phyloP scores from a whole-genome alignment of 2,329 filamentous ascomycete species.

The Diaporthe australafricana region DNA sequence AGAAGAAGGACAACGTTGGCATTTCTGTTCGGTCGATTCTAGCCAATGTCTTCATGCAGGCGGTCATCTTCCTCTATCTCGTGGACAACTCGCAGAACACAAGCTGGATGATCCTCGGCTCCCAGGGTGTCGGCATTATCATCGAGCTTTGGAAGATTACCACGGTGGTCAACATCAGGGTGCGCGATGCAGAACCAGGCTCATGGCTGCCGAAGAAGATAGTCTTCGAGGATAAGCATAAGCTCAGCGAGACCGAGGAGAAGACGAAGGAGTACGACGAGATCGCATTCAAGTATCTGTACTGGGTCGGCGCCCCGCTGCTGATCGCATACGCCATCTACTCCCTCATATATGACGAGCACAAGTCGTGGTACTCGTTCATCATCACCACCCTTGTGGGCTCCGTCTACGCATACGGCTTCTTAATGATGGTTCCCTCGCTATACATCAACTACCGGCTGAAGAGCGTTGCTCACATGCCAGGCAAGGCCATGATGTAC shows the following conservation, averaged over 20 bases:
- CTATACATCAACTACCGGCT: constrained; percentile 99
- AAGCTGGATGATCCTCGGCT: constrained; percentile 98
- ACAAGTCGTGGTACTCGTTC: constrained; percentile 99
- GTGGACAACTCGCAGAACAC: constrained; percentile 98
- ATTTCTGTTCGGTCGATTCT: constrained; percentile 96
- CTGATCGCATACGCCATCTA: constrained; percentile 91
- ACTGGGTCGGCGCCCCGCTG: constrained; percentile 89
- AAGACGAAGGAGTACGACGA: constrained; percentile 99
- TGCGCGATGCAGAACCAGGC: constrained; percentile 76
- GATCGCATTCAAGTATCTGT: constrained; percentile 98
- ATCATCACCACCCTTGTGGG: constrained; percentile 95
- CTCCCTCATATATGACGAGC: constrained; percentile 89
- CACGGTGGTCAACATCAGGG: constrained; percentile 88
- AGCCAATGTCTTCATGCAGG: constrained; percentile 97
- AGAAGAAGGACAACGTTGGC: constrained; percentile 99
- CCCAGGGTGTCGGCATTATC: constrained; percentile 84
- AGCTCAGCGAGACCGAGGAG: constrained; percentile 92
- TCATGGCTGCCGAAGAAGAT: constrained; percentile 83
- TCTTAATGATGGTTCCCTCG: constrained; percentile 98
- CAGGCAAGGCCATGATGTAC: constrained; percentile 95
- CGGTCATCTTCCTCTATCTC: constrained; percentile 94
- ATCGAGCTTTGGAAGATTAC: constrained; percentile 93
- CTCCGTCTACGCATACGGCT: constrained; percentile 96
- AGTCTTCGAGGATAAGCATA: constrained; percentile 95
- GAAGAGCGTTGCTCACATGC: constrained; percentile 97